Conservation (phyloP, 192 early-diverging fungal genomes). For the Coemansia biformis region DNA sequence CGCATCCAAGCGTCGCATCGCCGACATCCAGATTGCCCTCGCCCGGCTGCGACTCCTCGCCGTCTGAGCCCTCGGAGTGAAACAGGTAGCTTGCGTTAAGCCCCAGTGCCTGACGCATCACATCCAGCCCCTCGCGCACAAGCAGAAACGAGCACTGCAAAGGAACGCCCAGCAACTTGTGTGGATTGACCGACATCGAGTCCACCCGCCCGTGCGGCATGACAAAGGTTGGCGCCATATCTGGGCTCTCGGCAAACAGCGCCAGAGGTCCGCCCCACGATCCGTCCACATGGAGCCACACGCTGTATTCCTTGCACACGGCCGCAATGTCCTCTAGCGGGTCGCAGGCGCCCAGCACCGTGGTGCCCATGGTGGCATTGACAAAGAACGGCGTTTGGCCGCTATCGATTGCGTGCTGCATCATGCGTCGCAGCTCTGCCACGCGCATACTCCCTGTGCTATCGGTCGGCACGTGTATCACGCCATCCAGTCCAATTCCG, state of each 20-base stretch:
- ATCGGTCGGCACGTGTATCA: constrained; percentile 63
- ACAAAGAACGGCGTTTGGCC: constrained; percentile 72
- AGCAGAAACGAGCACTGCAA: constrained; percentile 73
- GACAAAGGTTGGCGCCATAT: background rate
- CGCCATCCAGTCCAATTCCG: constrained; percentile 64
- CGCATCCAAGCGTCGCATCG: constrained; percentile 59
- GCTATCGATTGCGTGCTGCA: constrained; percentile 31
- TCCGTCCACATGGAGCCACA: constrained; percentile 77
- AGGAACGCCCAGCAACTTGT: constrained; percentile 76
- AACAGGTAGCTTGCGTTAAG: constrained; percentile 58
- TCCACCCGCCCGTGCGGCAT: constrained; percentile 44
- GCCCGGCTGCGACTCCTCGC: too few species aligned
- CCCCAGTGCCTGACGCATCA: constrained; percentile 60
- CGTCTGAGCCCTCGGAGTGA: too few species aligned
- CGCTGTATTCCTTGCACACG: constrained; percentile 55
- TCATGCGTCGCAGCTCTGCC: constrained; percentile 49
- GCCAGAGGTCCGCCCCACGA: constrained; percentile 70
- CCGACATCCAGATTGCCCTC: constrained; percentile 75
- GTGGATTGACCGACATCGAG: constrained; percentile 71
- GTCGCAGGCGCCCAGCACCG: constrained; percentile 78
- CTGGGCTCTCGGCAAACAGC: constrained; percentile 54
- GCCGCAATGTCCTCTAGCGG: constrained; percentile 55
- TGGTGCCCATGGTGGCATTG: constrained; percentile 79
- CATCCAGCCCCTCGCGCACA: constrained; percentile 47
- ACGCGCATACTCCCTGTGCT: constrained; percentile 57